These are phyloP conservation scores for Penicillium taxi DNA, from an alignment of 495 filamentous ascomycete species.

Conservation along the genomic window DNA sequence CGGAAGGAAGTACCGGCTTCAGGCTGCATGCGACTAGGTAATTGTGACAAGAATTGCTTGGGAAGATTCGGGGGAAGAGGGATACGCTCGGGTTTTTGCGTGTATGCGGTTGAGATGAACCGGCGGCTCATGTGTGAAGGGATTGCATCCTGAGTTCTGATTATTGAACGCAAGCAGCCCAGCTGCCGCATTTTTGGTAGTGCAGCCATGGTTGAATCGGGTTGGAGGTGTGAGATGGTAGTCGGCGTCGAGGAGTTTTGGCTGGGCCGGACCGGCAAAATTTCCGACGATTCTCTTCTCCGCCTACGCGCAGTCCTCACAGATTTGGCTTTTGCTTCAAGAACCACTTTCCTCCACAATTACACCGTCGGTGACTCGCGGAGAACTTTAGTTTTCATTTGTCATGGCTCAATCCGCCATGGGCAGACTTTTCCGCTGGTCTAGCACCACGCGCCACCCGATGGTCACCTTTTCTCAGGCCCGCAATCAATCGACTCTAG, in stretches of 20 bases:
- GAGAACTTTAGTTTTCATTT: not conserved
- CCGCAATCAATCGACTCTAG: conserved; percentile 26
- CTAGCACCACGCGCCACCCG: conserved; percentile 28
- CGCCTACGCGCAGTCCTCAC: conserved; percentile 4
- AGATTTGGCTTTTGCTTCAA: conserved; percentile 9
- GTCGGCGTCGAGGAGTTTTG: conserved; percentile 28
- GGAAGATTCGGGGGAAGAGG: conserved; percentile 38
- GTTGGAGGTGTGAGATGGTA: conserved; percentile 17
- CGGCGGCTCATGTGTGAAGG: conserved; percentile 35
- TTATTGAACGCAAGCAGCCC: conserved; percentile 55
- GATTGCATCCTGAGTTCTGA: conserved; percentile 36
- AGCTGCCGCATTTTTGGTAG: conserved; percentile 54
- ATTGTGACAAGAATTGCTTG: conserved; percentile 34
- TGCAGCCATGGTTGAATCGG: conserved; percentile 46
- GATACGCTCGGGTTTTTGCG: conserved; percentile 26
- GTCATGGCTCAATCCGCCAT: conserved; percentile 36
- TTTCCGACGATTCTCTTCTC: conserved; percentile 24
- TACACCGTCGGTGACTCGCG: not conserved
- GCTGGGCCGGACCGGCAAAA: conserved; percentile 32
- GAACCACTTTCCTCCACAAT: not conserved
- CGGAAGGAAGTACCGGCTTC: conserved; percentile 22
- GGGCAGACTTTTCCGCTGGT: conserved; percentile 32
- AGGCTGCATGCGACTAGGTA: conserved; percentile 32
- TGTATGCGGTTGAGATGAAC: conserved; percentile 35
- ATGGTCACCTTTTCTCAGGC: conserved; percentile 24